Base-by-base conservation (phyloP, 805 yeast genomes). In the Ogataea methanolica region DNA sequence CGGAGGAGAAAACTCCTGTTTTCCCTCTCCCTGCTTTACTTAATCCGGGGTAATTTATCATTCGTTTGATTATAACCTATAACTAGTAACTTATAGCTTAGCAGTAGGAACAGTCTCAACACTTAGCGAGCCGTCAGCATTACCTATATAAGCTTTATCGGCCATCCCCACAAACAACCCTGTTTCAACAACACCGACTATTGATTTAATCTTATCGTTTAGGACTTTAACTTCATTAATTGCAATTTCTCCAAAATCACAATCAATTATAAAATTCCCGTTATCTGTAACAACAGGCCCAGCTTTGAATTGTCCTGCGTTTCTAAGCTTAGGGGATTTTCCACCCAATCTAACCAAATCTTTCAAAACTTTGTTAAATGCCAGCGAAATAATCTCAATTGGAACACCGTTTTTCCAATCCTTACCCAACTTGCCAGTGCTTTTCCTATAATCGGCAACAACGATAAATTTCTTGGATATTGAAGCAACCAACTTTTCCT, bases 201-300 rank as follows among this genome's bases (percentile, higher is more conserved):
- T 70, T 45, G 71, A 60, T 66, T 88, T 89, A 63, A 94, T 80
- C 56, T 77, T 62, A 23, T 61, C 49, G 63, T 91, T 89, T 53
- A 94, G 76, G 35, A 50, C 54, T 9, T 45, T 57, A 2, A 80
- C 79, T 45, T 74, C 63, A 11, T 55, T 56, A 21, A 58, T 61
- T 19, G 81, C 79, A 44, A 94, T 80, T 49, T 76, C 78, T 36
- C 96, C 97, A 62, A 94, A 91, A 62, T 90, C 88, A 31, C 96
- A 95, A 67, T 94, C 99, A 51, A 94, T 80, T 53, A 94, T 76
- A 64, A 90, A 88, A 67, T 92, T 92, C 67, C 91, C 90, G 70
- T 94, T 94, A 67, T 94, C 99, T 33, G 99, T 92, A 54, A 94
- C 85, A 31, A 90, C 84, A 14, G 99, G 98, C 22, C 99, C 99